phyloP scores from a whole-genome alignment of 768 basidiomycete genomes.

The Daedaleopsis nitida region DNA sequence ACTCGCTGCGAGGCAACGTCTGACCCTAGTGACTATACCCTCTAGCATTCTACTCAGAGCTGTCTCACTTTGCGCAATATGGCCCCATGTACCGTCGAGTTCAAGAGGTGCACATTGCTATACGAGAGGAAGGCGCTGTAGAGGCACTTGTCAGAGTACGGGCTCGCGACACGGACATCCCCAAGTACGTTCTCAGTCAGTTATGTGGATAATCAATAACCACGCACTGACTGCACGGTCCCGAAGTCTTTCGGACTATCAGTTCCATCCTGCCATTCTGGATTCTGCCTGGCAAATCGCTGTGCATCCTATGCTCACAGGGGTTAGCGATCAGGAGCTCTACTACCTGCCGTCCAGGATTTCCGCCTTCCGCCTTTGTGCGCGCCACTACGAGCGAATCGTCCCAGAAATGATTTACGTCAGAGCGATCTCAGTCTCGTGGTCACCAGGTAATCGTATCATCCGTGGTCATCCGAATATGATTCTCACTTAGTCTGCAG shows the following conservation, averaged over 20 bases:
- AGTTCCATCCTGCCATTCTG: slow-evolving; percentile 40
- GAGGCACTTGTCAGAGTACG: slow-evolving; percentile 6
- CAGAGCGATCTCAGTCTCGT: slow-evolving; percentile 33
- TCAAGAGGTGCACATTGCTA: slow-evolving; percentile 16
- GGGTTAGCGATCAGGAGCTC: slow-evolving; percentile 29
- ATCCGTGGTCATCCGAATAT: too few species aligned
- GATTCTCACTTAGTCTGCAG: slow-evolving; percentile 16
- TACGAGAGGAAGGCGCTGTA: neutral
- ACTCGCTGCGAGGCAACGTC: too few species aligned
- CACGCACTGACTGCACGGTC: too few species aligned
- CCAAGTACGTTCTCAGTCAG: slow-evolving; percentile 15
- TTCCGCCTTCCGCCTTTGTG: slow-evolving; percentile 16
- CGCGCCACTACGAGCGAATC: too few species aligned
- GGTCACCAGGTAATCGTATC: too few species aligned
- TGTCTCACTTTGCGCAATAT: slow-evolving; percentile 34
- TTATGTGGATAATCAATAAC: too few species aligned
- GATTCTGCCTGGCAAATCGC: slow-evolving; percentile 42
- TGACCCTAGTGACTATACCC: too few species aligned
- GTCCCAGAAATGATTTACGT: slow-evolving; percentile 27
- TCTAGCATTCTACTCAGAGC: neutral
- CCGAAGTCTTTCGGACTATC: slow-evolving; percentile 27
- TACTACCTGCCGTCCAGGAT: slow-evolving; percentile 38
- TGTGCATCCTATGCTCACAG: slow-evolving; percentile 34
- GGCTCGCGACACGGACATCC: slow-evolving; percentile 22
- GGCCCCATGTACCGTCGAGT: slow-evolving; percentile 35